These are phyloP conservation scores for Talaromyces sp. DNA, from an alignment of 2,329 filamentous ascomycete species.

Conservation along the genomic window DNA sequence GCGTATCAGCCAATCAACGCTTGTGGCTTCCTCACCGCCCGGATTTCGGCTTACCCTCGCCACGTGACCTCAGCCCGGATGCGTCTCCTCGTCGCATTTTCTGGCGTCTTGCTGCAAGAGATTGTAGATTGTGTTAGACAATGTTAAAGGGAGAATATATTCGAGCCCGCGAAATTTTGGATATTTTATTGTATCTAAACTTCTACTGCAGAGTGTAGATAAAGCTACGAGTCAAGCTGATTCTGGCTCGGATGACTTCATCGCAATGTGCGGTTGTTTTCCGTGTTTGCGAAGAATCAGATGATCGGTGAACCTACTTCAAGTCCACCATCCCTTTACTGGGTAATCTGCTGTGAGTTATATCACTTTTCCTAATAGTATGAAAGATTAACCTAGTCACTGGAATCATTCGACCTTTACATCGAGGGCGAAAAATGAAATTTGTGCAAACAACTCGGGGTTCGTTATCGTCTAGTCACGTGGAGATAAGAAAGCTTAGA, in stretches of 20 bases:
- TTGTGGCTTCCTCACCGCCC: constrained; percentile 11
- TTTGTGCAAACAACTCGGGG: background rate
- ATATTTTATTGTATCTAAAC: background rate
- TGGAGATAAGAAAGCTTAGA: constrained; percentile 21
- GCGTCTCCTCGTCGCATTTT: constrained; percentile 7
- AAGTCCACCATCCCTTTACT: background rate
- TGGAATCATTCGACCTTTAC: background rate
- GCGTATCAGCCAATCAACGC: constrained; percentile 12
- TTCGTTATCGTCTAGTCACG: constrained; percentile 19
- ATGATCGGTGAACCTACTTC: background rate
- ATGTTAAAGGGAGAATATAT: background rate
- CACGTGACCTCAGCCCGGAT: constrained; percentile 20
- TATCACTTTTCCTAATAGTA: background rate
- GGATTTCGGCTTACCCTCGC: constrained; percentile 9
- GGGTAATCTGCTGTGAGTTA: background rate
- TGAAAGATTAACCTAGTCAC: too few relatives aligned
- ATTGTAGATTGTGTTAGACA: background rate
- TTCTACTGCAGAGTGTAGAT: background rate
- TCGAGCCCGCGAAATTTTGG: background rate
- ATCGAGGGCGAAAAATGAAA: background rate
- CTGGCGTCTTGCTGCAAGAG: background rate
- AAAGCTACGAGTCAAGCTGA: background rate
- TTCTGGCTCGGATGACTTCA: constrained; percentile 3
- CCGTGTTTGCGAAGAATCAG: background rate
- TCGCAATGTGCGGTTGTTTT: constrained; percentile 5